phyloP scores from a whole-genome alignment of 176 grass and related monocot genomes.

The Carex kokanica region DNA sequence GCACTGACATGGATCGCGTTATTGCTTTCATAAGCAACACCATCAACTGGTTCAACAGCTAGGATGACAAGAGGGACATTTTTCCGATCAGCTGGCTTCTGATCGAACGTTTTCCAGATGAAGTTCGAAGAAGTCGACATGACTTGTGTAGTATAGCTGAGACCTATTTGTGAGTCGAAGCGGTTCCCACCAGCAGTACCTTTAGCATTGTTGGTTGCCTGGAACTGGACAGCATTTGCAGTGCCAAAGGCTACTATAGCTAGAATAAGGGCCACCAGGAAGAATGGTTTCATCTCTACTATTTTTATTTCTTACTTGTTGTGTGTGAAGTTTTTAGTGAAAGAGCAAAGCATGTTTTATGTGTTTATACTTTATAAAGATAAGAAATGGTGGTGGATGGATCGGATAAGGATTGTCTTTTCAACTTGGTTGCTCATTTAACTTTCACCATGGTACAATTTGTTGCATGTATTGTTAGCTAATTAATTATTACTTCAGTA shows the following conservation, averaged over 20 bases:
- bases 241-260: neutral
- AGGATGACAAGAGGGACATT: slow-evolving; percentile 28
- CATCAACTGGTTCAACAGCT: slow-evolving; percentile 25
- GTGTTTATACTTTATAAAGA: no score
- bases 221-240: slow-evolving; percentile 37
- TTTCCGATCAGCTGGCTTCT: slow-evolving; percentile 28
- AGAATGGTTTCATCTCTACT: neutral
- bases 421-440: no score
- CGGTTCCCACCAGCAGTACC: slow-evolving; percentile 45
- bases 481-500: no score
- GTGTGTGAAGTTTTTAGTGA: neutral
- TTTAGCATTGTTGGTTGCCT: slow-evolving; percentile 43
- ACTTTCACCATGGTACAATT: no score
- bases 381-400: neutral
- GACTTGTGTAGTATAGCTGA: slow-evolving; percentile 39
- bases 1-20: slow-evolving; percentile 41
- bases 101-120: slow-evolving; percentile 41
- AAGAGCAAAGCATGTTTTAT: neutral
- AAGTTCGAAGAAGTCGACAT: slow-evolving; percentile 48
- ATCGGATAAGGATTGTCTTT: no score
- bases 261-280: neutral
- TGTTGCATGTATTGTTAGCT: no score
- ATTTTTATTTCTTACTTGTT: neutral
- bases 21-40: slow-evolving; percentile 27
- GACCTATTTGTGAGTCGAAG: slow-evolving; percentile 44